phyloP scores from a whole-genome alignment of 1,284 basidiomycete genomes.

The Pterula multifida region DNA sequence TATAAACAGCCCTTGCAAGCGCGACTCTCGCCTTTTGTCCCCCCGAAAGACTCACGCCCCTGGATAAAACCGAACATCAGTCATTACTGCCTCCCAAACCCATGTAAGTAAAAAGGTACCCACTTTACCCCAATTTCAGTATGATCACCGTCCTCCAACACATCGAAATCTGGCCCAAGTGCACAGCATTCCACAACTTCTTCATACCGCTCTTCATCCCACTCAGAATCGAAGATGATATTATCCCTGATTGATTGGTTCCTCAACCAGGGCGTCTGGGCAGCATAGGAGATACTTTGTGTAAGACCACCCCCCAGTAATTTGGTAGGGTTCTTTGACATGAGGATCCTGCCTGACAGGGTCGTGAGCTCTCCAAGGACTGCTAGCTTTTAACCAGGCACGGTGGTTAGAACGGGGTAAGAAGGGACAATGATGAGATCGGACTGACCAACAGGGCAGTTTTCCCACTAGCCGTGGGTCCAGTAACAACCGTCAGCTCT shows the following conservation, averaged over 20 bases:
- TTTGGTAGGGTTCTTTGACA: constrained; percentile 34
- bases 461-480: constrained; percentile 64
- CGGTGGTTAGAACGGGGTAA: neutral
- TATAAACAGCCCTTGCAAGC: constrained; percentile 43
- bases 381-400: constrained; percentile 19
- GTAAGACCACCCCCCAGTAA: constrained; percentile 30
- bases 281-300: constrained; percentile 52
- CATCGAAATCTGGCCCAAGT: constrained; percentile 41
- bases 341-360: constrained; percentile 22
- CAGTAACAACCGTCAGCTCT: constrained; percentile 39
- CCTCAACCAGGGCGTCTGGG: constrained; percentile 37
- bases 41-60: constrained; percentile 37
- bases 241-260: constrained; percentile 31
- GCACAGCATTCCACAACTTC: constrained; percentile 48
- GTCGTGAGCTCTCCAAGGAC: constrained; percentile 32
- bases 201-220: constrained; percentile 28
- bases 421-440: neutral
- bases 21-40: constrained; percentile 48
- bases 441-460: constrained; percentile 20
- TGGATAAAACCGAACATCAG: constrained; percentile 5
- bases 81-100: neutral
- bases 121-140: constrained; percentile 23
- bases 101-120: neutral
- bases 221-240: constrained; percentile 33
- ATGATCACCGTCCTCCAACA: constrained; percentile 28